A percentile compares a stretch with the other conserved stretches of the same genome.
phyloP scores from a whole-genome alignment of 1,284 basidiomycete genomes.

The Malassezia sp. region DNA sequence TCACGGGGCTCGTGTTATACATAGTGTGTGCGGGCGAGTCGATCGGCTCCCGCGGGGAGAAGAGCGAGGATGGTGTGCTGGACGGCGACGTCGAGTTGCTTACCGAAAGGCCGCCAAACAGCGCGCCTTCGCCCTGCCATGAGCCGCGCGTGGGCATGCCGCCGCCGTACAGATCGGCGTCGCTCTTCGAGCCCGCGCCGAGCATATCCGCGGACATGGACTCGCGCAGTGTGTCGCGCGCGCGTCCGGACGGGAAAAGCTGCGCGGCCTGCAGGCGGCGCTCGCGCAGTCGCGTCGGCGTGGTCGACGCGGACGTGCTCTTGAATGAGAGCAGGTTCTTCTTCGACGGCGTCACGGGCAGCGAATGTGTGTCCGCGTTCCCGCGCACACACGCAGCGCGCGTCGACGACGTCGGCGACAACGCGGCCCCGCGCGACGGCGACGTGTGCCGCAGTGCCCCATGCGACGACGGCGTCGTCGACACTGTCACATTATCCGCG shows the following conservation, averaged over 20 bases:
- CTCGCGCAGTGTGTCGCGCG: conserved; percentile 9
- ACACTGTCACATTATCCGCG: conserved; percentile 13
- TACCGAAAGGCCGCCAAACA: conserved; percentile 26
- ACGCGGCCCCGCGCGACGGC: conserved; percentile 1
- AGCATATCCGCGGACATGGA: conserved; percentile 14
- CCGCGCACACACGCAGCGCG: not conserved
- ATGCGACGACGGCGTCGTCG: conserved; percentile 2
- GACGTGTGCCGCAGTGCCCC: not conserved
- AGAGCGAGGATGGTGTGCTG: not conserved
- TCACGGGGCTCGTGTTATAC: conserved; percentile 81
- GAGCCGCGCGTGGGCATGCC: conserved; percentile 4
- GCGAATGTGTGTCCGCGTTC: conserved; percentile 1
- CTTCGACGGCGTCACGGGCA: conserved; percentile 42
- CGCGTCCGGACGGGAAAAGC: not conserved
- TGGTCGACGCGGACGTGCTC: conserved; percentile 24
- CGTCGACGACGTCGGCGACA: conserved; percentile 1
- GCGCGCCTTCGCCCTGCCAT: too few relatives aligned
- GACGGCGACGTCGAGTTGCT: not conserved
- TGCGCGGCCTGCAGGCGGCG: conserved; percentile 8
- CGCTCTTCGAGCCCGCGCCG: too few relatives aligned
- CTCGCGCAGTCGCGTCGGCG: conserved; percentile 14
- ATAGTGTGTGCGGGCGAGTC: conserved; percentile 62
- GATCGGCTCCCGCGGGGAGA: conserved; percentile 19
- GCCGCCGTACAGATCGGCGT: conserved; percentile 1
- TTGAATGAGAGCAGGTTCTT: conserved; percentile 51